Percentiles rank a stretch among this genome's conserved stretches.
These are phyloP conservation scores for Gossypium stocksii DNA, from an alignment of 345 rosid species.

Conservation along the genomic window DNA sequence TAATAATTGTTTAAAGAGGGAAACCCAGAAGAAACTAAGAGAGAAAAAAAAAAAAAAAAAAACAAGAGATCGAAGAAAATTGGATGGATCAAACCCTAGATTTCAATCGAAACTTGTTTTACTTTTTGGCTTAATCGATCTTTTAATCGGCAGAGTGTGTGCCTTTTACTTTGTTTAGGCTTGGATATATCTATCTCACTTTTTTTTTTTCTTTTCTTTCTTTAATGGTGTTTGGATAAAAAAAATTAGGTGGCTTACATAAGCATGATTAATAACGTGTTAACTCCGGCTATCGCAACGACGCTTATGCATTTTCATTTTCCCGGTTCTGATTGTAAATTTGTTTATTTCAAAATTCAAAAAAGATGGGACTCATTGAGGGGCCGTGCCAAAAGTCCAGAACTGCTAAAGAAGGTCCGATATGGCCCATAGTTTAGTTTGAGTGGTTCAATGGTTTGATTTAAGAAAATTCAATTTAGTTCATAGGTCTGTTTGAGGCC, in stretches of 20 bases:
- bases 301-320: neutral
- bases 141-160: neutral
- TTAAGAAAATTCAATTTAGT: no score
- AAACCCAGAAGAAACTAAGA: neutral
- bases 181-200: neutral
- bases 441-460: neutral
- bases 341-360: neutral
- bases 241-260: neutral
- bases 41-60: no score
- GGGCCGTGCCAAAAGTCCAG: neutral
- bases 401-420: neutral
- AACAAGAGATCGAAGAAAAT: neutral
- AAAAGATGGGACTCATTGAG: neutral
- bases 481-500: no score
- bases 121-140: neutral
- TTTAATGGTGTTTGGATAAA: neutral
- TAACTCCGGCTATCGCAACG: neutral
- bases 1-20: constrained; percentile 19
- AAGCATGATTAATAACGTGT: neutral
- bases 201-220: neutral
- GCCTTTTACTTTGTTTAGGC: neutral
- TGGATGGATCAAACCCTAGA: constrained; percentile 5
- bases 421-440: neutral
- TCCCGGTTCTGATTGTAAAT: neutral
- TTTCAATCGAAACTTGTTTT: neutral